These are phyloP conservation scores for Kwoniella mangroviensis DNA, from an alignment of 768 basidiomycete species.

Conservation along the genomic window DNA sequence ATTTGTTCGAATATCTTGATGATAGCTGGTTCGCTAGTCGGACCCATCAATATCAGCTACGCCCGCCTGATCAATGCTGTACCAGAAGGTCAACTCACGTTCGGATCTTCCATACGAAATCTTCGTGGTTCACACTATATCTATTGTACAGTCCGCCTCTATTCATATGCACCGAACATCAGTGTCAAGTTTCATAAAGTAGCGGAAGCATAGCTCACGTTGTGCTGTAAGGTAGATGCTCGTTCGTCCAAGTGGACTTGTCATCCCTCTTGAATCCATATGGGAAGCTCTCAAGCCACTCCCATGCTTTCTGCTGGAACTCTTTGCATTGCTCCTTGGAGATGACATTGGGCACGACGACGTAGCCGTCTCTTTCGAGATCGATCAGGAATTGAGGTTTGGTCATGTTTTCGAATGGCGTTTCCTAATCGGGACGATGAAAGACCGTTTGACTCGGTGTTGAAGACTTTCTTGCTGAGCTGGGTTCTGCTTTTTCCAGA, in stretches of 20 bases:
- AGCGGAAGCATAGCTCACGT: constrained; percentile 37
- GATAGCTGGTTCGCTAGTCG: constrained; percentile 41
- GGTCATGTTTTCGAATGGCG: constrained; percentile 5
- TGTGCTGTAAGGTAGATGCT: constrained; percentile 43
- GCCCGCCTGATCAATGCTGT: too few species aligned
- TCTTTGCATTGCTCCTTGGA: constrained; percentile 33
- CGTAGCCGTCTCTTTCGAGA: constrained; percentile 32
- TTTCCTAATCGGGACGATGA: too few species aligned
- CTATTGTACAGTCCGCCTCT: constrained; percentile 47
- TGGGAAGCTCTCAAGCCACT: constrained; percentile 53
- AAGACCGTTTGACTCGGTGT: too few species aligned
- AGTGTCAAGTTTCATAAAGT: too few species aligned
- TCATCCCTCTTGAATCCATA: constrained; percentile 54
- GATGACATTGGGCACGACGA: constrained; percentile 48
- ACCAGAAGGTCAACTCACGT: neutral
- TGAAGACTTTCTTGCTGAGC: too few species aligned
- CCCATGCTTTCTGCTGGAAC: constrained; percentile 15
- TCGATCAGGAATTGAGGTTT: constrained; percentile 15
- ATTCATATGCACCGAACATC: constrained; percentile 41
- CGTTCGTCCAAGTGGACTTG: constrained; percentile 43
- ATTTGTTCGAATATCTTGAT: constrained; percentile 48
- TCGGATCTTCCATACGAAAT: constrained; percentile 37
- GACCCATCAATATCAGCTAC: neutral
- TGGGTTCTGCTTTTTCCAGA: too few species aligned
- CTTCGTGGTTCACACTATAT: constrained; percentile 32